Evolutionary conservation across 129 eudicot species (phyloP).

Genomic region (Mikania micrantha): DNA sequence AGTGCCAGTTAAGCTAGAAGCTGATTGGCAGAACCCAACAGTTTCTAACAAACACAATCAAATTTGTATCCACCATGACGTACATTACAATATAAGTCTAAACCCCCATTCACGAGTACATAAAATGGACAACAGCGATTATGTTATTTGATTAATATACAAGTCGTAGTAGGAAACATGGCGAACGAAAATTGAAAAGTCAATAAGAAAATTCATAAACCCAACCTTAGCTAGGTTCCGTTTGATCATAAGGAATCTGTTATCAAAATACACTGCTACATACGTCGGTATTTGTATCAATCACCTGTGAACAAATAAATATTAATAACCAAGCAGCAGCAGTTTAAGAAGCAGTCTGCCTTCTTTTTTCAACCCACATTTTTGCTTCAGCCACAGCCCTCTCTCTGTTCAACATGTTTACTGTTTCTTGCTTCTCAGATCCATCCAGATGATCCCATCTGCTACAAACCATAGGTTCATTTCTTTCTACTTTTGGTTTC

Average conservation of each 20-base stretch:
- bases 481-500: slow-evolving; percentile 23
- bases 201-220: neutral
- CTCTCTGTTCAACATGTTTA: slow-evolving; percentile 60
- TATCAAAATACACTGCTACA: slow-evolving; percentile 14
- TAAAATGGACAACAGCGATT: no score
- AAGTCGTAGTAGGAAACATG: no score
- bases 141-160: no score
- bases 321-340: neutral
- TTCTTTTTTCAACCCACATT: slow-evolving; percentile 93
- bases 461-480: slow-evolving; percentile 49
- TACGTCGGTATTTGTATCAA: no score
- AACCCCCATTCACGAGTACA: no score
- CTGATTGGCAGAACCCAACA: no score
- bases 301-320: neutral
- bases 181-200: no score
- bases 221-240: no score
- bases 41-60: no score
- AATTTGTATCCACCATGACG: no score
- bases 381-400: slow-evolving; percentile 97
- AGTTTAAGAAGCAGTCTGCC: slow-evolving; percentile 34
- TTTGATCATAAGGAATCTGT: neutral
- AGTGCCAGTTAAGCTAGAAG: no score
- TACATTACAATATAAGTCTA: no score
- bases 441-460: slow-evolving; percentile 77
- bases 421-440: slow-evolving; percentile 69